Evolutionary conservation across 345 rosid genomes (phyloP), one percentile per base, ranked within the genome.

Genomic region (Salix udensis): DNA sequence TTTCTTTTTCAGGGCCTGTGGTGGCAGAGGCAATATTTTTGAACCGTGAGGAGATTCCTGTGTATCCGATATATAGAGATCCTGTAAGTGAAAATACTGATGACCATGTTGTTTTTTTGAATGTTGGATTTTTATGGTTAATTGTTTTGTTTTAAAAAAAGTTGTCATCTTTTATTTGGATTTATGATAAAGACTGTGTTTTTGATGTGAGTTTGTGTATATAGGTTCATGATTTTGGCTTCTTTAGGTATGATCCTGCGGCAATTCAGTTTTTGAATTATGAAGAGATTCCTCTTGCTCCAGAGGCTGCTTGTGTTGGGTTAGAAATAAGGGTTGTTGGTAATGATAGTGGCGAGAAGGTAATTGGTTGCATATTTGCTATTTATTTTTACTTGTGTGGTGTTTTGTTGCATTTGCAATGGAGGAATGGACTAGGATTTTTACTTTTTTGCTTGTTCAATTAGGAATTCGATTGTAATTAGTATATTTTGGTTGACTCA

Each of bases 221-320:
- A 70, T 84, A 93, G 98, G 97, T 95, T 76, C 98, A 95, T 88
- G 98, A 95, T 85, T 95, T 95, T 83, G 98, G 98, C 77, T 95
- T 95, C 91, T 95, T 90, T 84, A 84, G 88, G 61, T 95, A 91
- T 82, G 88, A 93, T 86, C 97, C 98, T 74, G 71, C 73, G 79
- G 93, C 91, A 18, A 78, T 95, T 68, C 91, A 93, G 71, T 91
- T 89, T 85, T 86, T 93, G 79, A 78, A 85, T n/a, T 95, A 95
- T 72, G 97, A 90, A 82, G 98, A 93, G 87, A 95, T 95, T 76
- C 92, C 98, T 69, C 98, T 95, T 88, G 91, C 96, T 67, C 97
- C 97, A 7, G 97, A 91, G 82, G 94, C 88, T 58, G 98, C 98
- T 71, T 88, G 88, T 82, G 98, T 95, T 85, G 98, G 98, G 66